These are phyloP conservation scores for Colletotrichum scovillei DNA, from an alignment of 2,329 filamentous ascomycete genomes.

Conservation along the genomic window DNA sequence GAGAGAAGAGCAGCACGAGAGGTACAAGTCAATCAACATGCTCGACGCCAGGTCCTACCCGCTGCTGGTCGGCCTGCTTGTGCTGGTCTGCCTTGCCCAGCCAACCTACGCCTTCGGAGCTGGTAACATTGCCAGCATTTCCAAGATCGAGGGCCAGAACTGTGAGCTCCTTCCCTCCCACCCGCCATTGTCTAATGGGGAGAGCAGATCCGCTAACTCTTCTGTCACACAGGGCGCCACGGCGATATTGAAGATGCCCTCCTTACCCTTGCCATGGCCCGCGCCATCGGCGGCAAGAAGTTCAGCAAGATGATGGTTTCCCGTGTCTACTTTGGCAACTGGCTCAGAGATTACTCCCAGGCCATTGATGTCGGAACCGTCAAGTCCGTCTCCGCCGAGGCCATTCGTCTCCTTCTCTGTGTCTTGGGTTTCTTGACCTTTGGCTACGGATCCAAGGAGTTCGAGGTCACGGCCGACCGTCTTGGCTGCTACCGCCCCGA, in stretches of 20 bases:
- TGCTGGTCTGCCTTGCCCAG: constrained; percentile 75
- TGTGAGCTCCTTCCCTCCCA: constrained; percentile 60
- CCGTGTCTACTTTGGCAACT: constrained; percentile 95
- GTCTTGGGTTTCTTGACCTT: constrained; percentile 92
- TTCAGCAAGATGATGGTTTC: constrained; percentile 90
- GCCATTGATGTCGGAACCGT: constrained; percentile 93
- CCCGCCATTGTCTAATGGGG: neutral
- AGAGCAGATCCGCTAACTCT: constrained; percentile 34
- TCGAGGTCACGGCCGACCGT: constrained; percentile 83
- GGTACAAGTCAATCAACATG: constrained; percentile 50
- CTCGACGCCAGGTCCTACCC: constrained; percentile 59
- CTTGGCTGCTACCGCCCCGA: constrained; percentile 85
- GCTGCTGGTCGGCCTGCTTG: constrained; percentile 64
- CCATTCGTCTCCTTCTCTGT: constrained; percentile 89
- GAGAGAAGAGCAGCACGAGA: constrained; percentile 5
- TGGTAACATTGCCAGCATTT: constrained; percentile 86
- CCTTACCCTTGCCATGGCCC: constrained; percentile 73
- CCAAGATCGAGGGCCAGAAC: constrained; percentile 85
- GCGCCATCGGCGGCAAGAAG: constrained; percentile 73
- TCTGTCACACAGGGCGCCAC: constrained; percentile 73
- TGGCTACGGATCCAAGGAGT: constrained; percentile 85
- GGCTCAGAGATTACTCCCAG: constrained; percentile 93
- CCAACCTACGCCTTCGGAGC: constrained; percentile 85
- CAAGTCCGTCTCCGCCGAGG: constrained; percentile 90
- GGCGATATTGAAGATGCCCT: constrained; percentile 94